A percentile compares a stretch with the other conserved stretches of the same genome.
These are phyloP conservation scores for Penicilliopsis zonata DNA, from an alignment of 495 filamentous ascomycete genomes.

Conservation along the genomic window DNA sequence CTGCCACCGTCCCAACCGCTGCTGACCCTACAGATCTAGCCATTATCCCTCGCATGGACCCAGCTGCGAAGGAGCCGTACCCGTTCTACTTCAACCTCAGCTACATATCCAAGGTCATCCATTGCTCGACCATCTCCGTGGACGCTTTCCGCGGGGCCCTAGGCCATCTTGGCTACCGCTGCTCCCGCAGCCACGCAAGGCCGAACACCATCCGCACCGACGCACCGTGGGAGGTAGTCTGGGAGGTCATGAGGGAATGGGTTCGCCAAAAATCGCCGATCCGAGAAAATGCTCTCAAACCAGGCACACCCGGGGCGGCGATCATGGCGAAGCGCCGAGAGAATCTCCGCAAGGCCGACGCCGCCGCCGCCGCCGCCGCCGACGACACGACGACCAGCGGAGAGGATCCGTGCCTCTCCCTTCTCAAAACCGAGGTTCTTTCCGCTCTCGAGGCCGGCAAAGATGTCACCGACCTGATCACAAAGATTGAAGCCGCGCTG, in stretches of 20 bases:
- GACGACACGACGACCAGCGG: no score
- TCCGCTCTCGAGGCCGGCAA: slow-evolving; percentile 19
- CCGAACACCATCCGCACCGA: slow-evolving; percentile 83
- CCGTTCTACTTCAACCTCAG: slow-evolving; percentile 84
- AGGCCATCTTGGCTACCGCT: slow-evolving; percentile 63
- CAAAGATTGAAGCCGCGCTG: slow-evolving; percentile 34
- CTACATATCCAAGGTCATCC: slow-evolving; percentile 57
- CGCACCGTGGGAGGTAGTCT: slow-evolving; percentile 77
- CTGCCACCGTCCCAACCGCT: slow-evolving; percentile 3
- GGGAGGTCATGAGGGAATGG: slow-evolving; percentile 95
- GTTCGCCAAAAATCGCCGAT: slow-evolving; percentile 60
- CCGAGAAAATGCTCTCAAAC: slow-evolving; percentile 54
- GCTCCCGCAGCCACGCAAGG: slow-evolving; percentile 74
- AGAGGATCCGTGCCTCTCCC: slow-evolving; percentile 11
- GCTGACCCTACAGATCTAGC: slow-evolving; percentile 13
- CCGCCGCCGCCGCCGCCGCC: slow-evolving; percentile 3
- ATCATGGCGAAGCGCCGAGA: slow-evolving; percentile 42
- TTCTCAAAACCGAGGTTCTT: slow-evolving; percentile 24
- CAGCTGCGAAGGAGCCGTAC: slow-evolving; percentile 48
- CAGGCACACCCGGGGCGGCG: slow-evolving; percentile 53
- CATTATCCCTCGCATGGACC: slow-evolving; percentile 32
- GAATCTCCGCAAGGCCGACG: slow-evolving; percentile 8
- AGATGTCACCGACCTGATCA: slow-evolving; percentile 25
- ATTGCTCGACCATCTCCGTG: slow-evolving; percentile 61
- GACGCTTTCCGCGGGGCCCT: slow-evolving; percentile 70